Base-by-base conservation (phyloP, 2,329 filamentous ascomycete species). In the Karstenula rhodostoma region DNA sequence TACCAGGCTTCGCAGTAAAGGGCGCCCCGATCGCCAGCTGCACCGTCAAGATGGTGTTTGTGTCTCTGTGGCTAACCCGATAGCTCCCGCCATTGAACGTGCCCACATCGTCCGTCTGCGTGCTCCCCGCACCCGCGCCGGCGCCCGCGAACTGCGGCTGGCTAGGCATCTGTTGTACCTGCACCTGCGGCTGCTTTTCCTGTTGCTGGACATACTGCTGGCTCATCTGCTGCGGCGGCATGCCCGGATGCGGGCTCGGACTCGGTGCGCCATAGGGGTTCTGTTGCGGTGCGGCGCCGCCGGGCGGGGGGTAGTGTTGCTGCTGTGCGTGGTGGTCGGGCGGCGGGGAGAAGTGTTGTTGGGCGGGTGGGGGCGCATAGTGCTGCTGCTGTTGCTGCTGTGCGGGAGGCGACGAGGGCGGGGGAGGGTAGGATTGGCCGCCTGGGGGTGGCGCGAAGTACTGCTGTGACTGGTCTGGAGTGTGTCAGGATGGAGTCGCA, bases 1-100 rank as follows among this genome's bases (percentile, higher is more conserved):
- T 73, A 89, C 89, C 91, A 19, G 95, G 93, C 74, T 92, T 95
- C 2, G 88, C 92, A 23, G 83, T 84, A 54, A 98, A 78, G 0
- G 94, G 94, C 70, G 92, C 96, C 2, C 93, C 93, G 76, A 95
- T 90, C 13, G 94, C 94, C 48, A 98, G 81, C 77, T 97, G 94
- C 23, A 97, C 79, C 0, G 94, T 98, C 63, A 97, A 79, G 67
- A 97, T 90, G 0, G 91, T 93, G 77, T 98, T 99, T 60, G 88
- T 90, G 77, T 97, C 93, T 23, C 95, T 86, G 74, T 99, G 95
- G 72, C 92, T 95, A 74, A 98, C 93, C 46, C 95, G 86, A 76
- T 94, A 99, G 73, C 91, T 94, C 13, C 95, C 95, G 17, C 95
- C 95, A 75, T 98, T 98, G 83, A 98, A 99, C 0, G 91, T 95